These are phyloP conservation scores for Leishmania aethiopica DNA, from an alignment of 208 protist genomes.

Conservation along the genomic window DNA sequence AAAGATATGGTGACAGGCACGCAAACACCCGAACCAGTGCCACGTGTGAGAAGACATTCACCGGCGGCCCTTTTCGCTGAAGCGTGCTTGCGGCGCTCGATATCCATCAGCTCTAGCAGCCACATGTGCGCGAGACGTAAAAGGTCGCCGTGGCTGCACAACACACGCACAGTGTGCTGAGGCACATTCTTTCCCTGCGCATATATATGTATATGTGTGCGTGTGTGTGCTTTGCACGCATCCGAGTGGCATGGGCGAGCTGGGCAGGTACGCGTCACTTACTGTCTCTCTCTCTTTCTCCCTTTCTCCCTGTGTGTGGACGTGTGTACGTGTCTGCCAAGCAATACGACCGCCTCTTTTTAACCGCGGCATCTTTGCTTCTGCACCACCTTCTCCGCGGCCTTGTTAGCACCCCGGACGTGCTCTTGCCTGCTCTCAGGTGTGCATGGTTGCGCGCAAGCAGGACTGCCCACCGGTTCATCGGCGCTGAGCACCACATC, in stretches of 20 bases:
- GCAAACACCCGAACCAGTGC: background rate
- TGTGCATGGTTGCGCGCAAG: background rate
- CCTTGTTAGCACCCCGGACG: too few species aligned
- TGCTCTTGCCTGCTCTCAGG: constrained; percentile 6
- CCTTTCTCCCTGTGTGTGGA: background rate
- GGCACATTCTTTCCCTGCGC: background rate
- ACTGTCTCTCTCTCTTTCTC: background rate
- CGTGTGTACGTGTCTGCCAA: background rate
- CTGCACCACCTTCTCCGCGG: background rate
- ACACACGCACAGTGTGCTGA: background rate
- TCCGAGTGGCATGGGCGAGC: background rate
- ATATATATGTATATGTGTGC: background rate
- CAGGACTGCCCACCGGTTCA: background rate
- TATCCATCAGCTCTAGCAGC: background rate
- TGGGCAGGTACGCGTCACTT: background rate
- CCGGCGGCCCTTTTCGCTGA: background rate
- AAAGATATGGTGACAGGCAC: background rate
- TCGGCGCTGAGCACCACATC: background rate
- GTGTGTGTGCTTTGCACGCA: background rate
- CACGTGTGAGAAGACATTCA: background rate
- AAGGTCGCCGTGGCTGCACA: too few species aligned
- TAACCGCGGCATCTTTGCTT: background rate
- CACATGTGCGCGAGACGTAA: too few species aligned
- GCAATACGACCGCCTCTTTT: background rate
- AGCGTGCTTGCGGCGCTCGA: background rate